These are phyloP conservation scores for Coleophoma eucalyptorum DNA, from an alignment of 2,329 filamentous ascomycete genomes.

Conservation along the genomic window DNA sequence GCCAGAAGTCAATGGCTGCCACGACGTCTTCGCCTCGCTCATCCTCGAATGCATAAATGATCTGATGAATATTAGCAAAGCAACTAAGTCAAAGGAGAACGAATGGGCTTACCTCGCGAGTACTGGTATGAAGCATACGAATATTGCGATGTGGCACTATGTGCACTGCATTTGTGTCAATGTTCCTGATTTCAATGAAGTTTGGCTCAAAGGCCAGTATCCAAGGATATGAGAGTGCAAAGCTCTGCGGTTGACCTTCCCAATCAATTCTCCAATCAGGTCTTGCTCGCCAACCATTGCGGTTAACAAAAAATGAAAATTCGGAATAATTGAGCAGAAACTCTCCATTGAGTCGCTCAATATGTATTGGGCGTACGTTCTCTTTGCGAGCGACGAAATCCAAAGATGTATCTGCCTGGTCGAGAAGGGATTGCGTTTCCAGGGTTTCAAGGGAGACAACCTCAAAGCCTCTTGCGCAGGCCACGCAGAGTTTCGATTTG, in stretches of 20 bases:
- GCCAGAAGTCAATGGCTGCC: constrained; percentile 94
- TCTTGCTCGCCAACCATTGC: constrained; percentile 93
- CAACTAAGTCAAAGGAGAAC: neutral
- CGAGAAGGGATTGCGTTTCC: constrained; percentile 95
- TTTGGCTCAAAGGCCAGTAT: constrained; percentile 96
- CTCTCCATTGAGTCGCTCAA: constrained; percentile 93
- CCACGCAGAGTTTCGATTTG: constrained; percentile 93
- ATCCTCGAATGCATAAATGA: constrained; percentile 96
- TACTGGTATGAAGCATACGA: constrained; percentile 94
- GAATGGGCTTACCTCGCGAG: constrained; percentile 73
- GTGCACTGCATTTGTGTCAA: constrained; percentile 91
- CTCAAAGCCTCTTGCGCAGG: constrained; percentile 92
- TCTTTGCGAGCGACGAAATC: constrained; percentile 96
- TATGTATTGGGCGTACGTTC: constrained; percentile 91
- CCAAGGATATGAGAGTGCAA: constrained; percentile 94
- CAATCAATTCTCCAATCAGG: constrained; percentile 97
- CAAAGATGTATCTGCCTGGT: constrained; percentile 95
- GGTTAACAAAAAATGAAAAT: constrained; percentile 98
- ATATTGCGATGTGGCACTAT: constrained; percentile 97
- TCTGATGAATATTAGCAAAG: constrained; percentile 51
- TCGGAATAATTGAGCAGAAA: constrained; percentile 98
- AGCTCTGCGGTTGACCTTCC: constrained; percentile 89
- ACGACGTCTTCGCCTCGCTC: constrained; percentile 91
- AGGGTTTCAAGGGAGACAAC: constrained; percentile 94
- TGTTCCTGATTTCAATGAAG: constrained; percentile 94